Percentiles rank a stretch among this genome's conserved stretches.
These are phyloP conservation scores for Isabelozyma gotoi DNA, from an alignment of 805 yeast genomes.

Conservation along the genomic window DNA sequence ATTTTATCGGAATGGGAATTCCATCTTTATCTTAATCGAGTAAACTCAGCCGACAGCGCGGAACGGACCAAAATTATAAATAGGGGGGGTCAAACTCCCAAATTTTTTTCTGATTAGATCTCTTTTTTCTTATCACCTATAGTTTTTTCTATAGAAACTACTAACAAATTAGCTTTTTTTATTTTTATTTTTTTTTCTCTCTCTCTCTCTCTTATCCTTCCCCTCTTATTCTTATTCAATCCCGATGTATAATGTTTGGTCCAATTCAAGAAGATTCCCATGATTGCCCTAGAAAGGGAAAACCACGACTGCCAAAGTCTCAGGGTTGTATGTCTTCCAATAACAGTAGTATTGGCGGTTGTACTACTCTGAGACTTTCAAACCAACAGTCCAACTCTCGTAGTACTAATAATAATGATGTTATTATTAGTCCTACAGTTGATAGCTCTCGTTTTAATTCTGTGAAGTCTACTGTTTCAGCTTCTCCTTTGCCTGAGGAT, in stretches of 20 bases:
- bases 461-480: constrained; percentile 19
- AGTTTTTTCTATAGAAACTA: too few species aligned
- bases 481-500: constrained; percentile 22
- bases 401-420: background rate
- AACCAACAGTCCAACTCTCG: background rate
- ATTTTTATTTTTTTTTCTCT: background rate
- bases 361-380: constrained; percentile 2
- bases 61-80: background rate
- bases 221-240: background rate
- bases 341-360: constrained; percentile 1
- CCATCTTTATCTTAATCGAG: background rate
- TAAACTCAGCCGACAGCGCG: background rate
- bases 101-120: too few species aligned
- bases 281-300: constrained; percentile 27
- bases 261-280: constrained; percentile 30
- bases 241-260: constrained; percentile 9
- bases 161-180: background rate
- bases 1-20: background rate
- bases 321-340: constrained; percentile 17
- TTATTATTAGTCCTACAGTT: background rate
- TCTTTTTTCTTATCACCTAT: too few species aligned
- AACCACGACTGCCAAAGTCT: constrained; percentile 41
- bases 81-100: background rate
- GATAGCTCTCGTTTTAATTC: background rate
- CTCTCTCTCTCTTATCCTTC: background rate